Base-by-base conservation (phyloP, 78 protist species). In the Dictyostelium purpureum region DNA sequence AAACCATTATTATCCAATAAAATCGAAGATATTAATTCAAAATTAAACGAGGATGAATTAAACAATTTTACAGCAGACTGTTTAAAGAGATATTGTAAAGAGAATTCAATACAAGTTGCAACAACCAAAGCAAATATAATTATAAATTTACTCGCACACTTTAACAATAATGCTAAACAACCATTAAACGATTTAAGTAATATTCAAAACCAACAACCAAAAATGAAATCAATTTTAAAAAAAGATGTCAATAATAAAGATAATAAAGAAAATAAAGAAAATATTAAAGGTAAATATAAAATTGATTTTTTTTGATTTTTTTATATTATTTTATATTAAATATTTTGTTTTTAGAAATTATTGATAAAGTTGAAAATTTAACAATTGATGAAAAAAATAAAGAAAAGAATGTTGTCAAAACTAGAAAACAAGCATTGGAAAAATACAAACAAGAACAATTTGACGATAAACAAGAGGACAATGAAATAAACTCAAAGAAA, bases 11-110 rank as follows among this genome's bases (percentile, higher is more conserved):
- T 83, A 56, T 56, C 73, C 11, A 21, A 67, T 31, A 67, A 83
- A 49, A 16, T 38, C 18, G 61, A 57, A 31, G 90, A 83, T 83
- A 83, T 83, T 19, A 51, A 67, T 9, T 19, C 10, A 7, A 33
- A 38, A 26, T 52, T 70, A 37, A 76, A 49, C 40, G 71, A 54
- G 2, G 70, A 52, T 31, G 42, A 67, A 9, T 54, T 83, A 21
- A 59, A 83, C 26, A 26, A 7, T 10, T 83, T 54, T n/a, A 70
- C 90, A 2, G 38, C 65, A 11, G 90, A 83, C 10, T 83, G 90
- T 71, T 57, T 83, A 52, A 83, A 83, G 43, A 83, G 31, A 45
- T 83, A 83, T 70, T 70, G 90, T 40, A 83, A 70, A 52, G 28
- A 18, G 11, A 49, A 83, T 18, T 33, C 59, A 38, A 40, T 83